Base-by-base conservation (phyloP, 1,139 yeast genomes). In the Geotrichum aggregatum region DNA sequence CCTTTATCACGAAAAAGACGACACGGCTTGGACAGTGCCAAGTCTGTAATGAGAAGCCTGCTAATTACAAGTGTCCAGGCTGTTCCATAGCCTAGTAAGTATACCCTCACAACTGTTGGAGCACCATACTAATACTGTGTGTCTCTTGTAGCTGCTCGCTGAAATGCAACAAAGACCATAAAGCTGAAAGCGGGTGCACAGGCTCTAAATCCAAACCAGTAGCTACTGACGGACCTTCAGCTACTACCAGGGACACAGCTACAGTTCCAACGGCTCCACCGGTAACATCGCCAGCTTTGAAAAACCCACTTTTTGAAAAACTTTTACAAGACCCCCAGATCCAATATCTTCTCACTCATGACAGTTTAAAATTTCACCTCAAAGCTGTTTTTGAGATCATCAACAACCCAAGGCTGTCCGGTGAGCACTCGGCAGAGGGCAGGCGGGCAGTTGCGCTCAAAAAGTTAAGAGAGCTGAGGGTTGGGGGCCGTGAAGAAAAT, bases 401-500 rank as follows among this genome's bases (percentile, higher is more conserved):
- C 19, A 63, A 66, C 38, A 80, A 81, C 57, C 68, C 76, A 1
- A 59, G 66, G 11, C 55, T 78, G 1, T 73, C 84, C 1, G 74
- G 76, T 11, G 76, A 73, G 54, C 56, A 48, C 11, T 62, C 71
- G 3, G 36, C 58, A 7, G 85, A 79, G 22, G 84, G 80, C 16
- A 68, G 87, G 40, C 60, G 71, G 21, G 81, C 77, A 31, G 76
- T 85, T 8, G 84, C 85, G 5, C 74, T 80, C 54, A 72, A 80
- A 59, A 82, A 83, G 58, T 68, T 85, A 22, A 74, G 79, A 11
- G 81, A 80, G 54, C 71, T 85, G 33, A 68, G 94, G 28, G 65
- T 61, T 6, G 84, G 85, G 1, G 94, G 94, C 0, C 55, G 71
- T 0, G 89, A 85, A 61, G 78, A 76, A 49, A 84, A 85, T 62